phyloP scores from a whole-genome alignment of 257 asterid genomes.

The Scutellaria minor region DNA sequence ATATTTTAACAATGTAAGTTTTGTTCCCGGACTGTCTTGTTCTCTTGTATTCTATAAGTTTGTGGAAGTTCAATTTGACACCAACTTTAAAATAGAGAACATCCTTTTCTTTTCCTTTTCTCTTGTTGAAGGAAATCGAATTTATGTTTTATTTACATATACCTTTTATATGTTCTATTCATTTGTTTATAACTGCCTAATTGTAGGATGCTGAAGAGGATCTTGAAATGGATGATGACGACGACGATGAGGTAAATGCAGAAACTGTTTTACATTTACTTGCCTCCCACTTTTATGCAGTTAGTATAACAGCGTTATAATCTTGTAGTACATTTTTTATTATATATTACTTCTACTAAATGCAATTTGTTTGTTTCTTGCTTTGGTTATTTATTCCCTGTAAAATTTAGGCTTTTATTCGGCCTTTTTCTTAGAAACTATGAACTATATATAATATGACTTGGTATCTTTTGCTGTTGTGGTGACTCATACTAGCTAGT shows the following conservation, averaged over 20 bases:
- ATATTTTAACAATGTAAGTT: conserved; percentile 57
- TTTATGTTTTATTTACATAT: neutral
- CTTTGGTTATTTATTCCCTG: neutral
- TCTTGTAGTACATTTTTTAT: neutral
- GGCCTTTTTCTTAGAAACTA: neutral
- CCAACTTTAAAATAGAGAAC: neutral
- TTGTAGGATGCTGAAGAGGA: conserved; percentile 67
- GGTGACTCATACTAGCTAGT: neutral
- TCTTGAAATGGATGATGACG: conserved; percentile 51
- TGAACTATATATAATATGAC: neutral
- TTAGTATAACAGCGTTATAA: neutral
- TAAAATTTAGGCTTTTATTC: neutral
- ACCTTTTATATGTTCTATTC: conserved; percentile 1
- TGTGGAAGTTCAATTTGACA: conserved; percentile 5
- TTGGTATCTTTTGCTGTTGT: neutral
- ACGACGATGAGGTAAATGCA: conserved; percentile 57
- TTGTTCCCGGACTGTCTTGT: conserved; percentile 20
- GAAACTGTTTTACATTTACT: neutral
- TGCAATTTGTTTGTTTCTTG: conserved; percentile 5
- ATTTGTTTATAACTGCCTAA: conserved; percentile 3
- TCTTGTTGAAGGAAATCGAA: neutral
- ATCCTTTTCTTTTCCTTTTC: too few relatives aligned
- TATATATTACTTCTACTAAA: neutral
- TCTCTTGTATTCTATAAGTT: conserved; percentile 3
- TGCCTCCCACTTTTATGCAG: neutral